Base-by-base conservation (phyloP, 225 moss, liverwort and hornwort species). In the Rhytidiadelphus loreus region DNA sequence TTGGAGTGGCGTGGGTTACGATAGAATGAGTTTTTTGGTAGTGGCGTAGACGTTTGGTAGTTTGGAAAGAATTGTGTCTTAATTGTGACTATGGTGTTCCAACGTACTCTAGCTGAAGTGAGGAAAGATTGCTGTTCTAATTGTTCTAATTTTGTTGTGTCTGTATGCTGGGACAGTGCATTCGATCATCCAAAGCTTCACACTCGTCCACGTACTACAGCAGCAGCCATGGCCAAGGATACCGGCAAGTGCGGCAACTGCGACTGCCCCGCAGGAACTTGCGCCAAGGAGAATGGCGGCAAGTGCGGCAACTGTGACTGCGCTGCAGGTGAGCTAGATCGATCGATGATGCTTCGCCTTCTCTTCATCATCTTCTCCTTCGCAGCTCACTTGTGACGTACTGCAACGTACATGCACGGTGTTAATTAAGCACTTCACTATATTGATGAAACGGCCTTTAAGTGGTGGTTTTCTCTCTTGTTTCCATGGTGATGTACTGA, bases 281-380 rank as follows among this genome's bases (percentile, higher is more conserved):
- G 93, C 77, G 93, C 92, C 89, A 93, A 92, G 85, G 93, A 92
- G 88, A 35, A 91, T 88, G 92, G 87, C 86, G 91, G 92, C 87
- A 92, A 91, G 90, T 92, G 92, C 83, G 92, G 91, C 70, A 60
- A 94, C 88, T 93, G 93, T 55, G 90, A 91, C 13, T 92, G 92
- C 90, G 65, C 92, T 8, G 83, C 93, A 82, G 92, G 93, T 92
- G 58, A 72, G 19, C 9, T 8, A 10, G 2, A 29, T 29, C 26
- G 43, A 16, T 20, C 59, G 59, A 44, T 20, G n/a, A 68, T 77
- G 43, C 57, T 41, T 41, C 32, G 13, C 33, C 30, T 63, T 53
- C 55, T 41, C 50, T 24, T 13, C 32, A 8, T 65, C 23, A 10
- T 16, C 18, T 43, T 88, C 32, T 56, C 41, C 53, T 62, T 55